These are phyloP conservation scores for Aspergillus hancockii DNA, from an alignment of 495 filamentous ascomycete genomes.

Conservation along the genomic window DNA sequence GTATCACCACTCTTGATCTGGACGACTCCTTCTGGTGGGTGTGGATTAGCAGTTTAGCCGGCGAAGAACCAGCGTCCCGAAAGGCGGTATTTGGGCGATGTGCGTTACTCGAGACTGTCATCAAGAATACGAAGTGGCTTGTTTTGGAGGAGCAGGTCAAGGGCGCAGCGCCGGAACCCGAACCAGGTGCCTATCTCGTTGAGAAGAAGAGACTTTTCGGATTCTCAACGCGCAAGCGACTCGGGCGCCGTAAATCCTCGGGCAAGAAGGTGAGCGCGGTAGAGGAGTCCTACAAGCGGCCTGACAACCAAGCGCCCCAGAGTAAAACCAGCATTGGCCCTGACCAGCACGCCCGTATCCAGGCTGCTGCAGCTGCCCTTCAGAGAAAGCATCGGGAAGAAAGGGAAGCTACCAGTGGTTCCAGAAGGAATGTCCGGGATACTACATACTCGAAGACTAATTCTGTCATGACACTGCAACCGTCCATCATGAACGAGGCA, in stretches of 20 bases:
- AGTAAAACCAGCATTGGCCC: conserved; percentile 90
- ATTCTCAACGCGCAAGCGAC: conserved; percentile 69
- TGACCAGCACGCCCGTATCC: conserved; percentile 90
- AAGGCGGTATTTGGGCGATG: conserved; percentile 95
- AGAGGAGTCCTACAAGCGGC: conserved; percentile 52
- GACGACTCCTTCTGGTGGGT: conserved; percentile 99
- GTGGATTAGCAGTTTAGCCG: conserved; percentile 95
- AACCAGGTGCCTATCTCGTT: conserved; percentile 81
- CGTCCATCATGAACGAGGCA: conserved; percentile 81
- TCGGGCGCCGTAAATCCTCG: conserved; percentile 69
- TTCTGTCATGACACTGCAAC: conserved; percentile 88
- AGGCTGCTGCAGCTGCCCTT: conserved; percentile 81
- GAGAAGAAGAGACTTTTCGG: conserved; percentile 93
- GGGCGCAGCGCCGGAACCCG: conserved; percentile 83
- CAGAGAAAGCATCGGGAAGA: conserved; percentile 67
- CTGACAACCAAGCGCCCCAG: conserved; percentile 51
- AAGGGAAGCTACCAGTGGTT: conserved; percentile 44
- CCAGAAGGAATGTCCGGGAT: conserved; percentile 27
- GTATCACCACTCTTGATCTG: conserved; percentile 79
- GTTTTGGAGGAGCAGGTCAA: conserved; percentile 96
- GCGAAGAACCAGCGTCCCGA: conserved; percentile 77
- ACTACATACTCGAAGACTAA: conserved; percentile 74
- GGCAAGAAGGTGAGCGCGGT: conserved; percentile 49
- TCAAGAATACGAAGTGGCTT: conserved; percentile 82
- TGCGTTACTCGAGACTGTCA: conserved; percentile 84